Conservation (phyloP, 2,329 filamentous ascomycete genomes). For the Diaporthe citrichinensis region DNA sequence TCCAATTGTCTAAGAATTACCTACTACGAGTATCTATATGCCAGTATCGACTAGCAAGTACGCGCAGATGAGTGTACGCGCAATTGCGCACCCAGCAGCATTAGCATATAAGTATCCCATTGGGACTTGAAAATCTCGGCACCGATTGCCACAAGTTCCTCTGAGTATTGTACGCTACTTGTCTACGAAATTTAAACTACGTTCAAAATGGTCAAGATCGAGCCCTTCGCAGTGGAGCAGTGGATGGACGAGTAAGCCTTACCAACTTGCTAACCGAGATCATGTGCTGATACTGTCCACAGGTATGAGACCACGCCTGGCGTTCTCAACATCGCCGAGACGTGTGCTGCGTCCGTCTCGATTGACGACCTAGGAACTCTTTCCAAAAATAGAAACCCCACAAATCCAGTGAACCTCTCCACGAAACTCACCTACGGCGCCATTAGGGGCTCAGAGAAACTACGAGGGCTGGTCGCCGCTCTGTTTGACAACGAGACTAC, state of each 20-base stretch:
- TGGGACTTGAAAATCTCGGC: background rate
- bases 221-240: slow-evolving; percentile 79
- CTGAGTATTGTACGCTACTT: background rate
- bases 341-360: slow-evolving; percentile 82
- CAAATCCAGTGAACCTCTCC: slow-evolving; percentile 63
- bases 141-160: background rate
- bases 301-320: slow-evolving; percentile 68
- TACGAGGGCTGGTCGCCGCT: slow-evolving; percentile 75
- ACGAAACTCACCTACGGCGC: slow-evolving; percentile 79
- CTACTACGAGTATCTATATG: background rate
- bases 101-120: background rate
- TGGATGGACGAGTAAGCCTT: slow-evolving; percentile 68
- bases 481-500: slow-evolving; percentile 71
- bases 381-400: slow-evolving; percentile 64
- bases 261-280: too few relatives aligned
- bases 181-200: background rate
- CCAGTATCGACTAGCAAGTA: background rate
- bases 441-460: slow-evolving; percentile 75
- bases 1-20: background rate
- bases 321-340: slow-evolving; percentile 82
- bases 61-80: background rate
- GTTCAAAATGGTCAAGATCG: slow-evolving; percentile 60
- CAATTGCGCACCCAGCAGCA: slow-evolving; percentile 1
- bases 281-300: background rate
- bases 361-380: slow-evolving; percentile 75